Conservation (phyloP, 192 early-diverging fungal species). For the Gonapodya sp. region DNA sequence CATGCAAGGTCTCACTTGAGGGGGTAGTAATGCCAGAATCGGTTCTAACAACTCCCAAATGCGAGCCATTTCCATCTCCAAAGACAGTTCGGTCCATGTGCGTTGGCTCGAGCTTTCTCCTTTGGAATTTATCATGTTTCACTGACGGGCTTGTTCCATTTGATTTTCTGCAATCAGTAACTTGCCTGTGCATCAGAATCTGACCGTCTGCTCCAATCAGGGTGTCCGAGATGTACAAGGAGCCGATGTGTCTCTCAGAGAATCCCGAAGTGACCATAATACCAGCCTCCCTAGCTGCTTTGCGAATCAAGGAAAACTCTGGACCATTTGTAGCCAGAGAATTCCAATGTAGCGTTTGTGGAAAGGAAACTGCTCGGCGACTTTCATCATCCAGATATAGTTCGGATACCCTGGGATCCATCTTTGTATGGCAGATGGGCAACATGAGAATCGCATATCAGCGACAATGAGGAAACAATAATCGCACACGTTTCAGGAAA, state of each 20-base stretch:
- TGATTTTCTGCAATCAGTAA: too few species aligned
- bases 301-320: background rate
- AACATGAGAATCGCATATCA: background rate
- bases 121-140: too few species aligned
- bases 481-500: constrained; percentile 5
- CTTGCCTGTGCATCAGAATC: background rate
- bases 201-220: constrained; percentile 5
- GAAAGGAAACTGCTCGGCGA: background rate
- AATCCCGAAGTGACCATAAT: background rate
- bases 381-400: background rate
- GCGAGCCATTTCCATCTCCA: background rate
- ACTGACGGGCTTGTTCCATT: too few species aligned
- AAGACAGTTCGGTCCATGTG: constrained; percentile 9
- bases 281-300: background rate
- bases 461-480: background rate
- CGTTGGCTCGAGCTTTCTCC: constrained; percentile 9
- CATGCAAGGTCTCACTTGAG: too few species aligned
- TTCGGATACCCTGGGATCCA: constrained; percentile 1
- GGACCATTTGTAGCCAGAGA: background rate
- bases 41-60: background rate
- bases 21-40: background rate
- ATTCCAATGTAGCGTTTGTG: background rate
- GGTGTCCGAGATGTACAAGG: background rate
- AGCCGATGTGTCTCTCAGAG: background rate
- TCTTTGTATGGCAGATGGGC: background rate